Percentiles rank a stretch among this genome's conserved stretches.
These are phyloP conservation scores for Lactarius psammicola DNA, from an alignment of 768 basidiomycete genomes.

Conservation along the genomic window DNA sequence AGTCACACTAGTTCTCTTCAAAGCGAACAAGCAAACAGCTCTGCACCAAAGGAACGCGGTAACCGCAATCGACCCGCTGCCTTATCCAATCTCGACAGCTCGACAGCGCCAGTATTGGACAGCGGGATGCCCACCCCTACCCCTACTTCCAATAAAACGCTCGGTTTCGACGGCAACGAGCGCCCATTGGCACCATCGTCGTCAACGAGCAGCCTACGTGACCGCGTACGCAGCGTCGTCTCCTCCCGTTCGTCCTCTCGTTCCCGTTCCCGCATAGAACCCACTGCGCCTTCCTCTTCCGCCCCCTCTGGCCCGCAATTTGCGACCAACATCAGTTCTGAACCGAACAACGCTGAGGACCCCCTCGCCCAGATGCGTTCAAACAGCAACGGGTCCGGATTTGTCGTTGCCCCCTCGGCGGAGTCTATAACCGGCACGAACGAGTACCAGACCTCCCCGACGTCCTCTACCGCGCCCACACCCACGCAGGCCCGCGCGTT, in stretches of 20 bases:
- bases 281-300: neutral
- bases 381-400: constrained; percentile 18
- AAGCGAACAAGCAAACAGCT: constrained; percentile 19
- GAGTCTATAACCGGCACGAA: constrained; percentile 44
- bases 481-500: constrained; percentile 7
- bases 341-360: constrained; percentile 13
- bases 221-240: constrained; percentile 24
- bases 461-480: constrained; percentile 4
- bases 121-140: constrained; percentile 26
- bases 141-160: constrained; percentile 6
- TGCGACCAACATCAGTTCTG: neutral
- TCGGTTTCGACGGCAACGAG: neutral
- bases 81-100: constrained; percentile 20
- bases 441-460: constrained; percentile 13
- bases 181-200: constrained; percentile 24
- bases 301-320: neutral
- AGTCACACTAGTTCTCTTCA: constrained; percentile 29
- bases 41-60: constrained; percentile 22
- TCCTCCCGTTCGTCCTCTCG: constrained; percentile 24
- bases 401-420: constrained; percentile 37
- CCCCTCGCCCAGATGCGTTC: constrained; percentile 4
- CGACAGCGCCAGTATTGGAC: constrained; percentile 5
- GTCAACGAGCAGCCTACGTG: constrained; percentile 26
- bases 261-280: constrained; percentile 12
- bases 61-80: constrained; percentile 19